Evolutionary conservation across 148 eudicot species (phyloP).

Genomic region (Chenopodium album): DNA sequence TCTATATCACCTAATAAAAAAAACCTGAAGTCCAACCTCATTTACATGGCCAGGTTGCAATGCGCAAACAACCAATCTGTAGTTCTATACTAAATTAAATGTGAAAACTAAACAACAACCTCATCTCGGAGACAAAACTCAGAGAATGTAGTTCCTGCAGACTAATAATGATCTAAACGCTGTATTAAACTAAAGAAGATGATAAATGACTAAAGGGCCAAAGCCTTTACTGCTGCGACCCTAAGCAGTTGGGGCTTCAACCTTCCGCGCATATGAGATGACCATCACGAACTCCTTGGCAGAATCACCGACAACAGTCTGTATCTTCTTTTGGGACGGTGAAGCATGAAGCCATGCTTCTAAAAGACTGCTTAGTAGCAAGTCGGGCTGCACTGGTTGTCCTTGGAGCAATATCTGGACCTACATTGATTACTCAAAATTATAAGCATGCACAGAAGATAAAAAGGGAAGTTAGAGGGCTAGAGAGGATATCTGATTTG

Average conservation of each 20-base stretch:
- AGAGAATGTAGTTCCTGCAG: slow-evolving; percentile 15
- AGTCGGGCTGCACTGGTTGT: slow-evolving; percentile 56
- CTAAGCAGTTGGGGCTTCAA: slow-evolving; percentile 17
- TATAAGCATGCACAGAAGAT: neutral
- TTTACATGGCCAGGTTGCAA: slow-evolving; percentile 15
- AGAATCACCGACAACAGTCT: slow-evolving; percentile 52
- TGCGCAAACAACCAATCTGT: slow-evolving; percentile 24
- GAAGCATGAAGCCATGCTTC: slow-evolving; percentile 62
- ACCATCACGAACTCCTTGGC: slow-evolving; percentile 82
- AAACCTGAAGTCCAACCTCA: slow-evolving; percentile 6
- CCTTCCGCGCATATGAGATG: slow-evolving; percentile 51
- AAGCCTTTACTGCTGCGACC: neutral
- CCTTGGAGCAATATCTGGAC: slow-evolving; percentile 74
- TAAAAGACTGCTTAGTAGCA: slow-evolving; percentile 51
- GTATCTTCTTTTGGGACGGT: slow-evolving; percentile 39
- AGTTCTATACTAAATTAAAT: slow-evolving; percentile 4
- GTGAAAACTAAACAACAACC: slow-evolving; percentile 7
- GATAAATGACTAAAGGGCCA: slow-evolving; percentile 6
- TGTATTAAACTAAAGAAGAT: slow-evolving; percentile 16
- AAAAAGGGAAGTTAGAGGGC: neutral
- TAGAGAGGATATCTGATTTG: neutral
- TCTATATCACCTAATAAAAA: slow-evolving; percentile 6
- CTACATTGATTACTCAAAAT: slow-evolving; percentile 28
- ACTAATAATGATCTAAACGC: neutral
- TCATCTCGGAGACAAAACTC: neutral